phyloP scores from a whole-genome alignment of 2,329 filamentous ascomycete genomes.

The Epichloe sibirici region DNA sequence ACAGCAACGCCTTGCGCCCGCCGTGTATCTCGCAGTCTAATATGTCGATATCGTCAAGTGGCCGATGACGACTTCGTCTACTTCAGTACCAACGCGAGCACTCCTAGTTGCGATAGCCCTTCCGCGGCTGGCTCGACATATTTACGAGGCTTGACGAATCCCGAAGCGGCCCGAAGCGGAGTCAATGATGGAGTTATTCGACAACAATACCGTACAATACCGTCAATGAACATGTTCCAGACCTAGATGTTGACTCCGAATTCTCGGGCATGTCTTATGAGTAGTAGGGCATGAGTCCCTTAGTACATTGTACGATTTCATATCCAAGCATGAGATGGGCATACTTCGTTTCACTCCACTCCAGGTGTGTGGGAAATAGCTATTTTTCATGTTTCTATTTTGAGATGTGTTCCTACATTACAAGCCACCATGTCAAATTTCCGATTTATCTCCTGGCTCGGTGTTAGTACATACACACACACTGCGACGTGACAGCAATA shows the following conservation, averaged over 20 bases:
- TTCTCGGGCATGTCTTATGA: not conserved
- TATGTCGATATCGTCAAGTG: conserved; percentile 2
- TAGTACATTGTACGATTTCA: not conserved
- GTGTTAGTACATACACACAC: too few relatives aligned
- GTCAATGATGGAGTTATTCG: conserved; percentile 5
- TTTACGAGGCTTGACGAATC: not conserved
- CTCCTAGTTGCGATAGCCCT: not conserved
- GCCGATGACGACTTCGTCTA: not conserved
- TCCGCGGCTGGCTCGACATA: not conserved
- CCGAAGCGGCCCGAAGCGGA: not conserved
- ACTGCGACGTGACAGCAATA: too few relatives aligned
- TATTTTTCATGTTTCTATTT: too few relatives aligned
- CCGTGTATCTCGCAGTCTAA: conserved; percentile 11
- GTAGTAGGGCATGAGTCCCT: not conserved
- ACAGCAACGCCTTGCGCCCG: conserved; percentile 13
- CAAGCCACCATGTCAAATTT: too few relatives aligned
- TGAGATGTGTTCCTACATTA: too few relatives aligned
- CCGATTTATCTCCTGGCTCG: too few relatives aligned
- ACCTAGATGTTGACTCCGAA: not conserved
- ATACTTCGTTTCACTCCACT: too few relatives aligned
- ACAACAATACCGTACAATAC: not conserved
- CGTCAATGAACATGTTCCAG: conserved; percentile 4
- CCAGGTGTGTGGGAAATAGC: too few relatives aligned
- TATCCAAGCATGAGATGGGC: not conserved
- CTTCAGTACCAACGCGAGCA: not conserved